Base-by-base conservation (phyloP, 139 green algal species). In the Chlorella sp. region DNA sequence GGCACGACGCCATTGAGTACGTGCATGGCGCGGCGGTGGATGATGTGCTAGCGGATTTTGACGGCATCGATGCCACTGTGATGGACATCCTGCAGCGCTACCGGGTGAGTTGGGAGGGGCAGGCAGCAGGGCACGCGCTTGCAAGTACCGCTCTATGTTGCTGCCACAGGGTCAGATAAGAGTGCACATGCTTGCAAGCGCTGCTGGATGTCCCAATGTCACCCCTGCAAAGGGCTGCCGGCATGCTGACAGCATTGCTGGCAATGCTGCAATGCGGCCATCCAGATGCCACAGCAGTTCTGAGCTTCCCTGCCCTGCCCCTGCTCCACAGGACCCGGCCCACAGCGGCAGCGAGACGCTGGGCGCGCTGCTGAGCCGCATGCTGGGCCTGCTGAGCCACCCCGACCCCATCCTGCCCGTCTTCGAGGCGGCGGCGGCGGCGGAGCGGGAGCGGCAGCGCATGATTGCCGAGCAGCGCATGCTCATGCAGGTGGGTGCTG, bases 61-160 rank as follows among this genome's bases (percentile, higher is more conserved):
- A 84, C 25, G 88, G 65, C 6, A 86, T 92, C 15, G 85, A 93
- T 67, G 80, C 81, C 23, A 78, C 76, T 0, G 69, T 94, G 15
- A 30, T 79, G 32, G 64, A n/a, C 30, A 91, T 96, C 39, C 57
- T 96, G 70, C 72, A 87, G n/a, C 86, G 90, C 30, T 96, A 95
- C 87, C 74, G 76, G 73, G 81, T 86, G 26, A 11, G 80, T 26
- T 51, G n/a, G n/a, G n/a, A n/a, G n/a, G n/a, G n/a, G n/a, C n/a
- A n/a, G n/a, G n/a, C n/a, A n/a, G n/a, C n/a, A n/a, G n/a, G n/a
- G n/a, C n/a, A n/a, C n/a, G n/a, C n/a, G n/a, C n/a, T n/a, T n/a
- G n/a, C n/a, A n/a, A n/a, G n/a, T n/a, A n/a, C n/a, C n/a, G n/a
- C n/a, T n/a, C n/a, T n/a, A n/a, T n/a, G n/a, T n/a, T n/a, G n/a